Evolutionary conservation across 192 early-diverging fungal genomes (phyloP).

Genomic region (Jimgerdemannia lactiflua): DNA sequence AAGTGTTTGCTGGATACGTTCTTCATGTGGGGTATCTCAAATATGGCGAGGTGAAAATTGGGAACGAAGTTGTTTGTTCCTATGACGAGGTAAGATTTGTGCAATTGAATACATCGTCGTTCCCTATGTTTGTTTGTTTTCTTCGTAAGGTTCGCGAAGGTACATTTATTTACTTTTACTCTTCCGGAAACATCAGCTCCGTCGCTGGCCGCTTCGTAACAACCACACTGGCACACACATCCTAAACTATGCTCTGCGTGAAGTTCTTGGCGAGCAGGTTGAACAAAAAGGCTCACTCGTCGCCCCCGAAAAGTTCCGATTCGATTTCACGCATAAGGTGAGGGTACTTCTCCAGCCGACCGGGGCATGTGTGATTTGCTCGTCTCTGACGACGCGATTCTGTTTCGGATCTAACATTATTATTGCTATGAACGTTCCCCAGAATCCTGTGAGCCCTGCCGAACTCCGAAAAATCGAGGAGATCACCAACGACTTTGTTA

Average conservation of each 20-base stretch:
- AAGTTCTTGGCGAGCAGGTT: slow-evolving; percentile 71
- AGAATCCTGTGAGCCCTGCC: slow-evolving; percentile 58
- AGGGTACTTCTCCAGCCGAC: neutral
- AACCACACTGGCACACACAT: slow-evolving; percentile 98
- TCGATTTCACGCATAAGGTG: slow-evolving; percentile 88
- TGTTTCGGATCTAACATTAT: too few relatives aligned
- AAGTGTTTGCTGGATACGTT: slow-evolving; percentile 93
- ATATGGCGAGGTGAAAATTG: slow-evolving; percentile 75
- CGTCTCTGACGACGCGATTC: too few relatives aligned
- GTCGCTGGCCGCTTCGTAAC: slow-evolving; percentile 87
- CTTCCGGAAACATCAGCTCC: slow-evolving; percentile 38
- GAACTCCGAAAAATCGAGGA: slow-evolving; percentile 73
- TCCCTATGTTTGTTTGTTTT: neutral
- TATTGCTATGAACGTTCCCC: neutral
- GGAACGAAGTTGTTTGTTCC: slow-evolving; percentile 67
- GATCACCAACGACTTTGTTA: slow-evolving; percentile 77
- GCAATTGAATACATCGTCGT: neutral
- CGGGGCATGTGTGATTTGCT: neutral
- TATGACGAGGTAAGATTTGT: slow-evolving; percentile 72
- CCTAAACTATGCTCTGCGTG: slow-evolving; percentile 91
- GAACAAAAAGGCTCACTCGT: slow-evolving; percentile 98
- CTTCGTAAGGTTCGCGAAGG: too few relatives aligned
- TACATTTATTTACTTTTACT: too few relatives aligned
- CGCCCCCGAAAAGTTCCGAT: slow-evolving; percentile 93
- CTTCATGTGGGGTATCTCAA: slow-evolving; percentile 94